Conservation (phyloP, 2,329 filamentous ascomycete genomes). For the Fusarium longipes region DNA sequence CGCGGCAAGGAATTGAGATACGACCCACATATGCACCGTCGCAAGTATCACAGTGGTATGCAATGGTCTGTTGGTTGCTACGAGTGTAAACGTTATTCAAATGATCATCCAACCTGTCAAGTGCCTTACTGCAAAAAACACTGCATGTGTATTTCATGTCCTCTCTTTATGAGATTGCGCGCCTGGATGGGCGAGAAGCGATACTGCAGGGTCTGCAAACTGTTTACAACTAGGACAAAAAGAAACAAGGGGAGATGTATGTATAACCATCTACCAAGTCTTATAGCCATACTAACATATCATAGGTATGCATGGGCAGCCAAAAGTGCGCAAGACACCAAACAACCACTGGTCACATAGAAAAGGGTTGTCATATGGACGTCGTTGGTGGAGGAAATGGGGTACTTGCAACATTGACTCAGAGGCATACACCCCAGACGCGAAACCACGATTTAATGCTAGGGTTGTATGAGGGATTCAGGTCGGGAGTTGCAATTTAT, state of each 20-base stretch:
- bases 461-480: slow-evolving; percentile 17
- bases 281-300: fast-evolving
- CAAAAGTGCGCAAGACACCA: neutral
- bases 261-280: neutral
- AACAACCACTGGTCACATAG: slow-evolving; percentile 7
- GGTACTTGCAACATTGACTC: neutral
- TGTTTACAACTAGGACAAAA: neutral
- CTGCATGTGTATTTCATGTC: slow-evolving; percentile 15
- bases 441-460: neutral
- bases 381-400: slow-evolving; percentile 23
- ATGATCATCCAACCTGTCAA: neutral
- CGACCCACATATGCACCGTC: neutral
- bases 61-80: neutral
- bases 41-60: neutral
- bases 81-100: neutral
- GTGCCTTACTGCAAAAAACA: slow-evolving; percentile 14
- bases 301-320: slow-evolving; percentile 8
- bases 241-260: slow-evolving; percentile 10
- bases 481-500: too few species aligned
- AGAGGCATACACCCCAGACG: neutral
- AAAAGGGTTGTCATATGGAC: slow-evolving; percentile 2
- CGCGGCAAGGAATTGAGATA: fast-evolving
- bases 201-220: slow-evolving; percentile 1
- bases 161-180: slow-evolving; percentile 6
- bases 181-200: slow-evolving; percentile 5